phyloP scores from a whole-genome alignment of 768 basidiomycete species.

The Amanita exitialis region DNA sequence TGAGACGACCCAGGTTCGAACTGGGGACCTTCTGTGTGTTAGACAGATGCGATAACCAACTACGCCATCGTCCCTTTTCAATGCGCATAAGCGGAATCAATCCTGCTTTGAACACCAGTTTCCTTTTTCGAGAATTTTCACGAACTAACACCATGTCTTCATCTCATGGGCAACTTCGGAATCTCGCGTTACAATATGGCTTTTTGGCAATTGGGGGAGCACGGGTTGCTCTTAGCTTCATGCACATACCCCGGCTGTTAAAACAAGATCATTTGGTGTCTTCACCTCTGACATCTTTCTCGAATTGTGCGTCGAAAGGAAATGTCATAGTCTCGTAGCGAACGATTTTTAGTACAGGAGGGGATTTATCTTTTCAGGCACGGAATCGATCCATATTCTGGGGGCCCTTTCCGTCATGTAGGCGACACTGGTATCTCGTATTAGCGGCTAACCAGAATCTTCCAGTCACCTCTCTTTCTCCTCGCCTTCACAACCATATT shows the following conservation, averaged over 20 bases:
- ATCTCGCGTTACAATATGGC: slow-evolving; percentile 12
- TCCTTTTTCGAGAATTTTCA: not conserved
- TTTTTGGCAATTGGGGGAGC: slow-evolving; percentile 34
- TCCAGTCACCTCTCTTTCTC: slow-evolving; percentile 74
- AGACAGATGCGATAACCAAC: slow-evolving; percentile 72
- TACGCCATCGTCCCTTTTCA: slow-evolving; percentile 42
- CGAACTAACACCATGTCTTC: slow-evolving; percentile 4
- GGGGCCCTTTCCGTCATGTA: slow-evolving; percentile 82
- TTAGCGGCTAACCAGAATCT: not conserved
- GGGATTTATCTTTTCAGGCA: slow-evolving; percentile 74
- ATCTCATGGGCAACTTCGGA: slow-evolving; percentile 6
- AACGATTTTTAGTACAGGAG: slow-evolving; percentile 59
- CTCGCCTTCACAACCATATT: slow-evolving; percentile 64
- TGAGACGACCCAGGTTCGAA: slow-evolving; percentile 25
- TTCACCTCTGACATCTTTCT: slow-evolving; percentile 73
- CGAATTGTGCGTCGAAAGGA: slow-evolving; percentile 46
- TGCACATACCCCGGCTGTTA: slow-evolving; percentile 39
- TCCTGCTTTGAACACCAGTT: not conserved
- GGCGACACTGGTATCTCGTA: not conserved
- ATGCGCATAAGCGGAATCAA: not conserved
- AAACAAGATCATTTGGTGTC: slow-evolving; percentile 68
- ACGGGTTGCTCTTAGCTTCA: slow-evolving; percentile 43
- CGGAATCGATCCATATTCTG: slow-evolving; percentile 81
- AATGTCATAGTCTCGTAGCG: not conserved
- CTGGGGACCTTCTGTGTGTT: slow-evolving; percentile 50